Conservation (phyloP, 495 filamentous ascomycete genomes). For the Letharia lupina region DNA sequence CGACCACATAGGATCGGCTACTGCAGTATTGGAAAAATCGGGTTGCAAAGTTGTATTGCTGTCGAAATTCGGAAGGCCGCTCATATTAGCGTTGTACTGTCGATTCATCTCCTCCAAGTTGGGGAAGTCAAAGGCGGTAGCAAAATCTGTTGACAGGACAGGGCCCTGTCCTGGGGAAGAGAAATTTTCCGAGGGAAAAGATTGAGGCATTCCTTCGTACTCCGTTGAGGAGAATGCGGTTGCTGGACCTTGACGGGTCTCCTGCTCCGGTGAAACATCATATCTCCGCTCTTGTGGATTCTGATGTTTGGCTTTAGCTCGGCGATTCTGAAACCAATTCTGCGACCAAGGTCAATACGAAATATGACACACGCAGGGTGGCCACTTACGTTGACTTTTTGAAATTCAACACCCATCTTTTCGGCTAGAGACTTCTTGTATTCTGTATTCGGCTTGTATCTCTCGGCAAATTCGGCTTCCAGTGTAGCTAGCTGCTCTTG, state of each 20-base stretch:
- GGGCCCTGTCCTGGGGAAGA: slow-evolving; percentile 11
- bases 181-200: slow-evolving; percentile 8
- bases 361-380: slow-evolving; percentile 9
- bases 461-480: slow-evolving; percentile 65
- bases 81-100: slow-evolving; percentile 10
- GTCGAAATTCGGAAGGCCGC: not conserved
- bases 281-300: slow-evolving; percentile 48
- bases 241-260: slow-evolving; percentile 23
- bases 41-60: slow-evolving; percentile 2
- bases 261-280: slow-evolving; percentile 29
- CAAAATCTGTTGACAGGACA: slow-evolving; percentile 4
- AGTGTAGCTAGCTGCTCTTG: slow-evolving; percentile 75
- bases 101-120: slow-evolving; percentile 9
- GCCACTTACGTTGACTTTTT: slow-evolving; percentile 64
- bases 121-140: slow-evolving; percentile 7
- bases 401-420: slow-evolving; percentile 61
- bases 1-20: slow-evolving; percentile 8
- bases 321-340: slow-evolving; percentile 91
- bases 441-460: slow-evolving; percentile 69
- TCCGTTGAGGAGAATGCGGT: slow-evolving; percentile 8
- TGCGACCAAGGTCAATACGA: slow-evolving; percentile 30
- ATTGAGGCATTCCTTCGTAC: slow-evolving; percentile 7
- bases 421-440: slow-evolving; percentile 67
- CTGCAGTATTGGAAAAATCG: slow-evolving; percentile 2
- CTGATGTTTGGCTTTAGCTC: slow-evolving; percentile 75